A percentile compares a stretch with the other conserved stretches of the same genome.
Evolutionary conservation across 192 early-diverging fungal genomes (phyloP).

Genomic region (Gonapodya sp.): DNA sequence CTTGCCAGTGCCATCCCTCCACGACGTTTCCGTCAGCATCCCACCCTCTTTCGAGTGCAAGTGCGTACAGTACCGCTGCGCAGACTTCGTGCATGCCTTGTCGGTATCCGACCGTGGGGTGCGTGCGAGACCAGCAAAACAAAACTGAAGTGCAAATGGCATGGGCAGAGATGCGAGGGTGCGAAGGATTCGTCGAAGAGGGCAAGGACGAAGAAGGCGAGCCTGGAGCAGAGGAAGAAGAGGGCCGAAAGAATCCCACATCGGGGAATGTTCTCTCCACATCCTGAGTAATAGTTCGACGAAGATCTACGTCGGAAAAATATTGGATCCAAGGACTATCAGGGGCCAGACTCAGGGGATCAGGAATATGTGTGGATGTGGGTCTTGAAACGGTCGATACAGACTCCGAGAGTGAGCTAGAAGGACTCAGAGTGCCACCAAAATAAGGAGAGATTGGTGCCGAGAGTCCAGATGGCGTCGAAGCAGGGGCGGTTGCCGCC

Average conservation of each 20-base stretch:
- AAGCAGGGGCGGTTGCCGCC: not conserved
- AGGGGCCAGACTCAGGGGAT: not conserved
- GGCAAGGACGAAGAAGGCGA: not conserved
- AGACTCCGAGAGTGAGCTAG: too few species aligned
- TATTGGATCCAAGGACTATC: conserved; percentile 92
- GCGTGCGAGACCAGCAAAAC: conserved; percentile 86
- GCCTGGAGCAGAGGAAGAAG: not conserved
- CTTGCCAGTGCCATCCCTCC: not conserved
- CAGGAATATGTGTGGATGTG: not conserved
- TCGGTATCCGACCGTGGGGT: conserved; percentile 80
- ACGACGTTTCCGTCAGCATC: not conserved
- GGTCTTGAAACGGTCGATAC: too few species aligned
- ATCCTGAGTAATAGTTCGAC: conserved; percentile 78
- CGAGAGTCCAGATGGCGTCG: not conserved
- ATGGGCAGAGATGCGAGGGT: not conserved
- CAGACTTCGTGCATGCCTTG: conserved; percentile 96
- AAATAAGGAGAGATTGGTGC: too few species aligned
- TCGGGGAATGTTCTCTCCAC: conserved; percentile 70
- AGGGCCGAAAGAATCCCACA: not conserved
- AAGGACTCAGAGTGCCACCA: too few species aligned
- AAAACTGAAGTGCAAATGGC: conserved; percentile 37
- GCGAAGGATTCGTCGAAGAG: not conserved
- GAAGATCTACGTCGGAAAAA: conserved; percentile 76
- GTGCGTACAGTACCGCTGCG: not conserved
- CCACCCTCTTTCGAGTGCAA: not conserved